Evolutionary conservation across 345 rosid species (phyloP).

Genomic region (Raphanus sativus): DNA sequence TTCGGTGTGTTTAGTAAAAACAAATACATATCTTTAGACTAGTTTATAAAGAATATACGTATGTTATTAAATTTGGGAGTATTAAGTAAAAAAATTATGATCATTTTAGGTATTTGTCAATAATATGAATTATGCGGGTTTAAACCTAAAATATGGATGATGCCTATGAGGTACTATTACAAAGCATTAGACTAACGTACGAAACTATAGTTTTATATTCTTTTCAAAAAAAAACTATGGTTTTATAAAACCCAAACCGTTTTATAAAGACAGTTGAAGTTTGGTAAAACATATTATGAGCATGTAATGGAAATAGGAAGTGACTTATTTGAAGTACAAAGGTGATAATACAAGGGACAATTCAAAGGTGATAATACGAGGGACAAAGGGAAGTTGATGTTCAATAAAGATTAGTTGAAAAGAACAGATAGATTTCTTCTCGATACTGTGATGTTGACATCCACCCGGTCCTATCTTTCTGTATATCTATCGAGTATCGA

Average conservation of each 20-base stretch:
- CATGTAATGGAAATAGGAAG: background rate
- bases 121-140: background rate
- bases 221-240: background rate
- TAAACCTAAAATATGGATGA: background rate
- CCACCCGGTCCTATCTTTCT: background rate
- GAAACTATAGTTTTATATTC: no score
- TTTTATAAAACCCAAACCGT: background rate
- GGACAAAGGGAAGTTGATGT: conserved; percentile 6
- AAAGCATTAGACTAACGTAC: background rate
- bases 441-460: conserved; percentile 11
- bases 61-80: no score
- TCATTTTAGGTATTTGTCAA: background rate
- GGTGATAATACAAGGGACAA: background rate
- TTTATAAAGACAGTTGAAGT: background rate
- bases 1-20: background rate
- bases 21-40: no score
- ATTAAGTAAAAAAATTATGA: no score
- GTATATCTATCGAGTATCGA: background rate
- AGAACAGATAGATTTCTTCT: background rate
- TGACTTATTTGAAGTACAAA: background rate
- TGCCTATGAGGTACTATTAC: background rate
- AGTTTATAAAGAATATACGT: no score
- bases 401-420: conserved; percentile 8
- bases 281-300: background rate
- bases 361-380: background rate